Evolutionary conservation across 306 rosid genomes (phyloP).

Genomic region (Cicer arietinum): DNA sequence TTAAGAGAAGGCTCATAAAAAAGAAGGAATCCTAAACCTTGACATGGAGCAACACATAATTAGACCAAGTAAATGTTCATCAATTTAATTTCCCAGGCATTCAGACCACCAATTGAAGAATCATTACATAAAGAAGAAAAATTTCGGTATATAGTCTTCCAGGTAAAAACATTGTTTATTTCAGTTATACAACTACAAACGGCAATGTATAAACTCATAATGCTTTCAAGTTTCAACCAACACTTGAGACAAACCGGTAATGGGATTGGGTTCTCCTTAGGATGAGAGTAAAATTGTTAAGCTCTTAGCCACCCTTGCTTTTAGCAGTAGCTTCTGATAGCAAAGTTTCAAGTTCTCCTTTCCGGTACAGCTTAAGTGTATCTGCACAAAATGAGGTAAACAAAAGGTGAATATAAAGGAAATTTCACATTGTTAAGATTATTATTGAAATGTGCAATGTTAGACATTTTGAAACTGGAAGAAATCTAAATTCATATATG

Average conservation of each 20-base stretch:
- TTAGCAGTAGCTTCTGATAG: conserved; percentile 75
- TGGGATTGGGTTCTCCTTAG: conserved; percentile 16
- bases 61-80: background rate
- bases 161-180: conserved; percentile 34
- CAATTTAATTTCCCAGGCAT: conserved; percentile 1
- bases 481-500: conserved; percentile 27
- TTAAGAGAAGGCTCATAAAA: background rate
- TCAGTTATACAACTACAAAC: conserved; percentile 23
- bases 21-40: background rate
- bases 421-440: background rate
- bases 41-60: background rate
- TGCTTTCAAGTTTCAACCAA: conserved; percentile 36
- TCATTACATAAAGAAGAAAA: conserved; percentile 22
- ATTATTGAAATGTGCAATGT: background rate
- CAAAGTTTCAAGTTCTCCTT: conserved; percentile 86
- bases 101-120: conserved; percentile 4
- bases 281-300: background rate
- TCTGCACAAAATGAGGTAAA: conserved; percentile 62
- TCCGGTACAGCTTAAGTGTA: conserved; percentile 80
- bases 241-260: conserved; percentile 20
- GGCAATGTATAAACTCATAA: conserved; percentile 19
- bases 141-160: background rate
- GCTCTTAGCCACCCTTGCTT: conserved; percentile 48
- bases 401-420: background rate
- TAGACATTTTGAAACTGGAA: conserved; percentile 7